Evolutionary conservation across 805 yeast genomes (phyloP).

Genomic region (Candida cerambycidarum): DNA sequence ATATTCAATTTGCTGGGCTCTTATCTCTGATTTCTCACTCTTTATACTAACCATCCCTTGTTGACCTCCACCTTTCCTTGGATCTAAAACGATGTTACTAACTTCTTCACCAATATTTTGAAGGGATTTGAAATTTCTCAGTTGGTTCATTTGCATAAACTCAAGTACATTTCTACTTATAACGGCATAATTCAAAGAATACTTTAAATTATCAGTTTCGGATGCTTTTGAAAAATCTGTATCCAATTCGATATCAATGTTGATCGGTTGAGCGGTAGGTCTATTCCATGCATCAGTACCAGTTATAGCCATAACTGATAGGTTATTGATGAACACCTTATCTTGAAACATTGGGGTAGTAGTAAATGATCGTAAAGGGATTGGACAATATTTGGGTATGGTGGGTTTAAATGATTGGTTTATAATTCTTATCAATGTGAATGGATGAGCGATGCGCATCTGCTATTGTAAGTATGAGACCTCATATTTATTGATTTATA

Average conservation of each 20-base stretch:
- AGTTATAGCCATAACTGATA: slow-evolving; percentile 60
- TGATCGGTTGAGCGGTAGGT: slow-evolving; percentile 64
- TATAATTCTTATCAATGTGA: slow-evolving; percentile 1
- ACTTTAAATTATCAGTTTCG: slow-evolving; percentile 72
- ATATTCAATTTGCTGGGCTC: slow-evolving; percentile 52
- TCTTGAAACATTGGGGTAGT: slow-evolving; percentile 21
- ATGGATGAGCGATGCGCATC: background rate
- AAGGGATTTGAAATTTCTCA: slow-evolving; percentile 41
- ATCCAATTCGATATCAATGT: slow-evolving; percentile 55
- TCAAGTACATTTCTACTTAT: slow-evolving; percentile 64
- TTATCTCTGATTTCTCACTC: slow-evolving; percentile 56
- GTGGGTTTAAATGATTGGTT: background rate
- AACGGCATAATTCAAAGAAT: slow-evolving; percentile 87
- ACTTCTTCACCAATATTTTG: slow-evolving; percentile 50
- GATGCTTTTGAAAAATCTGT: slow-evolving; percentile 77
- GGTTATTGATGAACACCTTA: slow-evolving; percentile 50
- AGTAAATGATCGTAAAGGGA: background rate
- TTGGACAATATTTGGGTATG: background rate
- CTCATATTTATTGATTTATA: too few species aligned
- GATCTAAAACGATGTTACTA: slow-evolving; percentile 43
- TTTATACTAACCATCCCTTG: slow-evolving; percentile 39
- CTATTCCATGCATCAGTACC: slow-evolving; percentile 79
- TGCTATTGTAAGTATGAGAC: too few species aligned
- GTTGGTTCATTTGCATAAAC: slow-evolving; percentile 45
- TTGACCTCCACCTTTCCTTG: slow-evolving; percentile 46